A percentile compares a stretch with the other conserved stretches of the same genome.
These are phyloP conservation scores for Zarea fungicola DNA, from an alignment of 2,329 filamentous ascomycete species.

Conservation along the genomic window DNA sequence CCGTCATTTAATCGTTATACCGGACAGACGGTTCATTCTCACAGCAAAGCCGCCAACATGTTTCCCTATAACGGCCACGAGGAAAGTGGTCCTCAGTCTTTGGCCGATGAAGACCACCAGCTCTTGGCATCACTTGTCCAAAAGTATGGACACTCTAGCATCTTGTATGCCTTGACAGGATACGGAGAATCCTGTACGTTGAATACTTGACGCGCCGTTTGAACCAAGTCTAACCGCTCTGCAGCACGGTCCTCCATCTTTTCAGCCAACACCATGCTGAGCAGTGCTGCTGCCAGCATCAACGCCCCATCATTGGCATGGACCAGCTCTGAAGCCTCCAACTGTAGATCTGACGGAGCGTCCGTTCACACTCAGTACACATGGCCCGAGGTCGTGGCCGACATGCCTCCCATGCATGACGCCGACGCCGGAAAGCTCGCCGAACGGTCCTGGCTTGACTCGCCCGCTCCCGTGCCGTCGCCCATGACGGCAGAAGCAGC, in stretches of 20 bases:
- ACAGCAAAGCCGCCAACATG: slow-evolving; percentile 21
- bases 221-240: slow-evolving; percentile 1
- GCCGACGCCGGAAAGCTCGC: slow-evolving; percentile 28
- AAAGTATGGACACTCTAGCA: slow-evolving; percentile 33
- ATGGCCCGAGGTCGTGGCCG: slow-evolving; percentile 30
- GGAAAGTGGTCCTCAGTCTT: slow-evolving; percentile 30
- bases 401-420: slow-evolving; percentile 30
- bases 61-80: slow-evolving; percentile 30
- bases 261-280: slow-evolving; percentile 36
- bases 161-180: slow-evolving; percentile 32
- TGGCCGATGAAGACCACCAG: slow-evolving; percentile 35
- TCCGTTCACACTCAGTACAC: slow-evolving; percentile 36
- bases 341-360: slow-evolving; percentile 33
- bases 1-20: background rate
- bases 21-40: too few species aligned
- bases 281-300: slow-evolving; percentile 24
- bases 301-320: slow-evolving; percentile 37
- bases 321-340: slow-evolving; percentile 37
- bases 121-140: slow-evolving; percentile 31
- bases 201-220: background rate
- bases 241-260: slow-evolving; percentile 35
- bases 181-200: slow-evolving; percentile 33
- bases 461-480: slow-evolving; percentile 32
- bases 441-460: slow-evolving; percentile 37
- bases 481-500: slow-evolving; percentile 26